Evolutionary conservation across 2,329 filamentous ascomycete species (phyloP).

Genomic region (Didymella pomorum): DNA sequence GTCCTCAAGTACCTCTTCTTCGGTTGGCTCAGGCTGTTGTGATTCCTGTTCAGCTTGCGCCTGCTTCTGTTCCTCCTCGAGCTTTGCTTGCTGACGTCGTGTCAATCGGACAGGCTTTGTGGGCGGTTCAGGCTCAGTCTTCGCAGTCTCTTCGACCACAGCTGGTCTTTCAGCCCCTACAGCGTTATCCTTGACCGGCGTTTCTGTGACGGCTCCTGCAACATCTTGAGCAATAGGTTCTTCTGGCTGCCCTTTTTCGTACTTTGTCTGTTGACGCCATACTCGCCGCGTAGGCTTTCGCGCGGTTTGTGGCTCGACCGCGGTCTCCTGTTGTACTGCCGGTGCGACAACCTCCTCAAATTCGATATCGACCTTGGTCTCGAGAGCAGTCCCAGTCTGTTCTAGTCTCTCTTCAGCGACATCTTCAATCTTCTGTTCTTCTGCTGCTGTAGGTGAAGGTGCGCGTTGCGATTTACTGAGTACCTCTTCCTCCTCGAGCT

Average conservation of each 20-base stretch:
- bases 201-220: not conserved
- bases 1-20: constrained; percentile 5
- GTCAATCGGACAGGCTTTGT: constrained; percentile 9
- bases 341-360: not conserved
- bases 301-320: not conserved
- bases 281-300: constrained; percentile 7
- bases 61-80: constrained; percentile 5
- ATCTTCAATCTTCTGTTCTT: not conserved
- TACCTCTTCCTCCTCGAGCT: constrained; percentile 44
- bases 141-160: not conserved
- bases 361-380: not conserved
- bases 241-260: constrained; percentile 1
- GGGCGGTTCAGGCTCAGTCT: not conserved
- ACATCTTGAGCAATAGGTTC: not conserved
- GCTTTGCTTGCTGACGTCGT: constrained; percentile 14
- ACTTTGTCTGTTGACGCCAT: constrained; percentile 13
- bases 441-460: not conserved
- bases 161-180: not conserved
- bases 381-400: not conserved
- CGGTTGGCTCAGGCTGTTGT: constrained; percentile 8
- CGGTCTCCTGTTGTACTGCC: not conserved
- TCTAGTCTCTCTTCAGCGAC: not conserved
- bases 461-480: constrained; percentile 33
- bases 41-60: constrained; percentile 5
- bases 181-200: not conserved